phyloP scores from a whole-genome alignment of 2,329 filamentous ascomycete genomes.

The Septoria petroselini region DNA sequence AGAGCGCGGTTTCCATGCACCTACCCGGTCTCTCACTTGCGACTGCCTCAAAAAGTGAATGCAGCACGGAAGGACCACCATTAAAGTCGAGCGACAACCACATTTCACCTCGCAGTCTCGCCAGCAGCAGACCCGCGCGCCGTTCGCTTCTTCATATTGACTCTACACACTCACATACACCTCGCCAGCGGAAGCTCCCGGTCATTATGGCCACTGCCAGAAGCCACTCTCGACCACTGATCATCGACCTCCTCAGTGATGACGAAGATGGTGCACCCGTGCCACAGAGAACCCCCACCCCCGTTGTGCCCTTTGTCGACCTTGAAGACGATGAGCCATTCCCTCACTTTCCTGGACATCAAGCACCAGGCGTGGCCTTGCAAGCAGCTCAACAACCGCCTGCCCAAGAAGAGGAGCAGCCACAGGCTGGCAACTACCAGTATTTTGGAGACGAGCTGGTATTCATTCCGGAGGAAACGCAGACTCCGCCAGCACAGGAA shows the following conservation, averaged over 20 bases:
- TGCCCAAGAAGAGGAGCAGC: not conserved
- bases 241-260: conserved; percentile 30
- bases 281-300: too few species aligned
- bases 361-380: not conserved
- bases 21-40: too few species aligned
- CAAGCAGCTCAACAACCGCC: not conserved
- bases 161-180: too few species aligned
- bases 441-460: conserved; percentile 14
- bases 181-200: not conserved
- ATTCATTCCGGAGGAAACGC: conserved; percentile 30
- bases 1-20: too few species aligned
- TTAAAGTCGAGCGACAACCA: too few species aligned
- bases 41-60: too few species aligned
- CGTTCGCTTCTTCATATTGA: too few species aligned
- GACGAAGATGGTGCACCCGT: conserved; percentile 27
- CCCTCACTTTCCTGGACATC: not conserved
- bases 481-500: not conserved
- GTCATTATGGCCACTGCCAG: conserved; percentile 7
- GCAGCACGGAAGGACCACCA: too few species aligned
- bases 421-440: not conserved
- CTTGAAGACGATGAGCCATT: not conserved
- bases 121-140: too few species aligned
- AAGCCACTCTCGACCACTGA: conserved; percentile 8
- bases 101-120: too few species aligned
- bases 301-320: not conserved